Conservation (phyloP, 2,329 filamentous ascomycete genomes). For the Neofusicoccum umdonicola region DNA sequence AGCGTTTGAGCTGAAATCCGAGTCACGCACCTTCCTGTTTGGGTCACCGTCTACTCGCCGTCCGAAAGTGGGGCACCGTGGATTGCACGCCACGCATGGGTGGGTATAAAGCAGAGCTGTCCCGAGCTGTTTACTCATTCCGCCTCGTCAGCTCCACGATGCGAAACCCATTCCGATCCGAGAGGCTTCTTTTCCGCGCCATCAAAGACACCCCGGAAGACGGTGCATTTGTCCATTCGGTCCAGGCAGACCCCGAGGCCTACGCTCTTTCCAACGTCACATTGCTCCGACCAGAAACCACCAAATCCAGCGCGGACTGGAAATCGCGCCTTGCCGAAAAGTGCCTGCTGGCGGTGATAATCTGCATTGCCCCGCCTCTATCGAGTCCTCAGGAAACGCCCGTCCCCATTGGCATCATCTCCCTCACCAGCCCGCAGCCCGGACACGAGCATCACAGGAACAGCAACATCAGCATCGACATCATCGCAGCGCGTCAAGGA, state of each 20-base stretch:
- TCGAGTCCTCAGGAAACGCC: neutral
- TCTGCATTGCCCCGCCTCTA: neutral
- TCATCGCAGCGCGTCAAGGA: slow-evolving; percentile 36
- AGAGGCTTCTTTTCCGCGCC: neutral
- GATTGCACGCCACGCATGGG: too few species aligned
- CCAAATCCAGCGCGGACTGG: neutral
- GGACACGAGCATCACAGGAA: slow-evolving; percentile 40
- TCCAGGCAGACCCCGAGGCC: neutral
- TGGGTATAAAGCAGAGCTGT: too few species aligned
- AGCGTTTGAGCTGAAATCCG: neutral
- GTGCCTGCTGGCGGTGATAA: neutral
- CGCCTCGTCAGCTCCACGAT: neutral
- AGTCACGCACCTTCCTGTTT: neutral
- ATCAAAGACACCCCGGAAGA: neutral
- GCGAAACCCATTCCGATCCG: neutral
- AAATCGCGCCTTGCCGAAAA: neutral
- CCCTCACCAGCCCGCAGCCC: neutral
- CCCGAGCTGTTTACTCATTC: too few species aligned
- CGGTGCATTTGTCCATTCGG: neutral
- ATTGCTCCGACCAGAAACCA: neutral
- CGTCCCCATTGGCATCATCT: neutral
- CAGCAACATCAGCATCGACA: slow-evolving; percentile 41
- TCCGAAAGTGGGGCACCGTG: neutral
- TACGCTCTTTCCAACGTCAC: neutral
- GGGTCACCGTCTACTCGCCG: neutral